Evolutionary conservation across 2,329 filamentous ascomycete genomes (phyloP).

Genomic region (Hypoxylon sp.): DNA sequence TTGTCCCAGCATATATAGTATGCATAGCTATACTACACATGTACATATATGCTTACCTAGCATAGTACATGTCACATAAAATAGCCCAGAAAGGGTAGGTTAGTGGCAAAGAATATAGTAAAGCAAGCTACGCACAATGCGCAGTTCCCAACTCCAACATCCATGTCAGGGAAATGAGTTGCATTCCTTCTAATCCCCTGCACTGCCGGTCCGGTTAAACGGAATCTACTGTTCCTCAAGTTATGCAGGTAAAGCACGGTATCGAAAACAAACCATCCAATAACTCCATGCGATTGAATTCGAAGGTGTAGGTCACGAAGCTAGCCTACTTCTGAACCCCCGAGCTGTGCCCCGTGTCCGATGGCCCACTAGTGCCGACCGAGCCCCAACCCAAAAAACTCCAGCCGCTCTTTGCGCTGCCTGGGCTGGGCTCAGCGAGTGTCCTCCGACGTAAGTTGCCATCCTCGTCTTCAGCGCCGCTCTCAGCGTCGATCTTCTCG

Average conservation of each 20-base stretch:
- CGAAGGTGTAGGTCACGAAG: background rate
- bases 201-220: too few species aligned
- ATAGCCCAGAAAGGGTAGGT: conserved; percentile 15
- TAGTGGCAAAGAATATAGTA: conserved; percentile 33
- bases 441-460: conserved; percentile 42
- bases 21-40: conserved; percentile 5
- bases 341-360: conserved; percentile 37
- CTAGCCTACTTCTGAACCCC: conserved; percentile 39
- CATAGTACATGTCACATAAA: conserved; percentile 23
- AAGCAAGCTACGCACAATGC: conserved; percentile 30
- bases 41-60: too few species aligned
- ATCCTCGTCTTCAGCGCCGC: conserved; percentile 64
- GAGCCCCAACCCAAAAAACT: conserved; percentile 45
- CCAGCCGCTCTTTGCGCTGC: conserved; percentile 38
- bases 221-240: conserved; percentile 20
- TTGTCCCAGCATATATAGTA: conserved; percentile 5
- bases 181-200: conserved; percentile 25
- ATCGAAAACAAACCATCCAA: conserved; percentile 10
- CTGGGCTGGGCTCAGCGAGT: conserved; percentile 35
- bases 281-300: conserved; percentile 35
- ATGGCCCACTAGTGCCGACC: conserved; percentile 17
- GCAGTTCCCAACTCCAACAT: conserved; percentile 27
- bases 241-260: conserved; percentile 9
- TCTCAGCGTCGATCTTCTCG: conserved; percentile 84
- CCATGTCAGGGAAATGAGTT: conserved; percentile 16